Evolutionary conservation across 1,284 basidiomycete species (phyloP).

Genomic region (Cerrena zonata): DNA sequence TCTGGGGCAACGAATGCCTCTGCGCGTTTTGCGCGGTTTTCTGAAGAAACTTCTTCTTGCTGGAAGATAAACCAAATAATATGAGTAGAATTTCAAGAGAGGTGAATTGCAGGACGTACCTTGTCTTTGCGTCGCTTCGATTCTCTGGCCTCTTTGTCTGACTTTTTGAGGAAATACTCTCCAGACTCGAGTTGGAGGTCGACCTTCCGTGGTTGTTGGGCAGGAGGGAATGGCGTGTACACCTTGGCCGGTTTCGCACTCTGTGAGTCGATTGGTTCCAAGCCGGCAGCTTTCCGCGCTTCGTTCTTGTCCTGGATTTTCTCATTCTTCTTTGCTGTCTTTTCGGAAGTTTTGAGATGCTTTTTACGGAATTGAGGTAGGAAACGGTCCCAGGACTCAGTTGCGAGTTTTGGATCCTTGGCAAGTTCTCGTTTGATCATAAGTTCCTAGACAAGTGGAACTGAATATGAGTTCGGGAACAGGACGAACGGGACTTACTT

Average conservation of each 20-base stretch:
- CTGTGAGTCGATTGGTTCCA: slow-evolving; percentile 34
- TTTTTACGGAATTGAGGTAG: slow-evolving; percentile 93
- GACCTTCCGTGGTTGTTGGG: slow-evolving; percentile 89
- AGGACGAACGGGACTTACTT: slow-evolving; percentile 43
- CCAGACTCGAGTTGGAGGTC: slow-evolving; percentile 93
- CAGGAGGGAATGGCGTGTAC: slow-evolving; percentile 98
- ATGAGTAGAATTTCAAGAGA: background rate
- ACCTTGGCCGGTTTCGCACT: slow-evolving; percentile 66
- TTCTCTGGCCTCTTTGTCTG: slow-evolving; percentile 70
- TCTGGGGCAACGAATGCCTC: slow-evolving; percentile 79
- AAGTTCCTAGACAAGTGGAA: slow-evolving; percentile 61
- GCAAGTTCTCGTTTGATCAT: slow-evolving; percentile 98
- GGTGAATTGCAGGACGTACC: slow-evolving; percentile 33
- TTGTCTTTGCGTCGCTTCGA: slow-evolving; percentile 63
- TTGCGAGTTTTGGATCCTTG: slow-evolving; percentile 93
- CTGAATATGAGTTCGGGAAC: slow-evolving; percentile 2
- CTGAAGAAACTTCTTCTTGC: slow-evolving; percentile 71
- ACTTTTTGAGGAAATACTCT: slow-evolving; percentile 94
- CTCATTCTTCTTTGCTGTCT: slow-evolving; percentile 83
- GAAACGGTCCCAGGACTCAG: slow-evolving; percentile 96
- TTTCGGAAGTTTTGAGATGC: slow-evolving; percentile 87
- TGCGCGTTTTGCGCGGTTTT: slow-evolving; percentile 71
- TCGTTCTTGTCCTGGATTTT: slow-evolving; percentile 49
- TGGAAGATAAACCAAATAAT: slow-evolving; percentile 27
- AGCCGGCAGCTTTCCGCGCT: slow-evolving; percentile 56